Evolutionary conservation across 768 basidiomycete species (phyloP).

Genomic region (Cyclocybe aegerita): DNA sequence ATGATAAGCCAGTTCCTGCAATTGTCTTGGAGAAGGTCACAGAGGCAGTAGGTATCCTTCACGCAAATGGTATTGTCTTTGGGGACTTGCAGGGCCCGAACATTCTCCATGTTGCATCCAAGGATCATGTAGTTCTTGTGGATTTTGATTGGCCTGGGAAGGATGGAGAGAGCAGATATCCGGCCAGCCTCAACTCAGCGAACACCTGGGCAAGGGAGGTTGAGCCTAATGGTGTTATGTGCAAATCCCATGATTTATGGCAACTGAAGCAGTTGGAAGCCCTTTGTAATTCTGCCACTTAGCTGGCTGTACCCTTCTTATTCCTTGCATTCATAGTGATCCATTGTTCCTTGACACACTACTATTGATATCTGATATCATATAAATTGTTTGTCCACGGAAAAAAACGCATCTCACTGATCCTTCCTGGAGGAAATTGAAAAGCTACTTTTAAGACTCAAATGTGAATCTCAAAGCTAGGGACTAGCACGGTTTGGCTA

Average conservation of each 20-base stretch:
- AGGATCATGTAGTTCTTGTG: slow-evolving; percentile 17
- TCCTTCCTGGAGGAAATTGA: no score
- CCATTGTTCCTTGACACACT: no score
- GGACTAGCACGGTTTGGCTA: no score
- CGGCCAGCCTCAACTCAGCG: slow-evolving; percentile 16
- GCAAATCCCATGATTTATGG: slow-evolving; percentile 17
- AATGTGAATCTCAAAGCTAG: no score
- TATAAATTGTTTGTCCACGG: no score
- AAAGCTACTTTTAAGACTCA: no score
- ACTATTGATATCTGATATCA: no score
- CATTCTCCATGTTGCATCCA: slow-evolving; percentile 14
- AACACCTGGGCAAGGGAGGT: slow-evolving; percentile 13
- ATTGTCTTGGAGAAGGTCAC: slow-evolving; percentile 10
- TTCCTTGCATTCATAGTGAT: no score
- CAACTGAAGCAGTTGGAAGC: slow-evolving; percentile 11
- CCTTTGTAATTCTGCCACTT: slow-evolving; percentile 10
- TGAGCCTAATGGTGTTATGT: slow-evolving; percentile 14
- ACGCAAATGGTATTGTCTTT: slow-evolving; percentile 21
- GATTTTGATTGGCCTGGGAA: slow-evolving; percentile 29
- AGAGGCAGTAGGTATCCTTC: slow-evolving; percentile 12
- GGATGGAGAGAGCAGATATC: slow-evolving; percentile 19
- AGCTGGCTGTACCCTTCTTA: no score
- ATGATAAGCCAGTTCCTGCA: slow-evolving; percentile 22
- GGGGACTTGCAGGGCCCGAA: slow-evolving; percentile 26
- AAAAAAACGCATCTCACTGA: no score